phyloP scores from a whole-genome alignment of 2,329 filamentous ascomycete genomes.

The Penicillium expansum region DNA sequence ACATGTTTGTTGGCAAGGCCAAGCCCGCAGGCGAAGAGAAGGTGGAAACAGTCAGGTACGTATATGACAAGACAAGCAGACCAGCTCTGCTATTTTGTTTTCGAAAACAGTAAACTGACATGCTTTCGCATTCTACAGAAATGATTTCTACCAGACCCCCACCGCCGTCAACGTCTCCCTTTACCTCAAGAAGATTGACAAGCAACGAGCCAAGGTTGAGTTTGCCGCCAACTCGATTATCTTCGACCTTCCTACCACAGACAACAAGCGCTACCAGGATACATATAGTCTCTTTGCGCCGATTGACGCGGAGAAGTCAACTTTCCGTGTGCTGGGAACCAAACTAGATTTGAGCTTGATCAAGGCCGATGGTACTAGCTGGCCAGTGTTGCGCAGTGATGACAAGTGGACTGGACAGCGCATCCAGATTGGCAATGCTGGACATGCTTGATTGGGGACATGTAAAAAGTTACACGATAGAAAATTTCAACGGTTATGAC shows the following conservation, averaged over 20 bases:
- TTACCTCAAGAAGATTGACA: slow-evolving; percentile 96
- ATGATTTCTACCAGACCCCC: slow-evolving; percentile 93
- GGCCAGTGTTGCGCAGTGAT: slow-evolving; percentile 80
- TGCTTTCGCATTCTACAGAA: slow-evolving; percentile 45
- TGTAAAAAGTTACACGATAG: slow-evolving; percentile 9
- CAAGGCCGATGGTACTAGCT: slow-evolving; percentile 72
- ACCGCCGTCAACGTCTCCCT: slow-evolving; percentile 82
- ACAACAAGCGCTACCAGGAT: slow-evolving; percentile 77
- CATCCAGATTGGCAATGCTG: slow-evolving; percentile 82
- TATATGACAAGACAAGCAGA: slow-evolving; percentile 6
- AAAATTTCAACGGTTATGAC: slow-evolving; percentile 7
- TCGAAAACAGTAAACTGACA: slow-evolving; percentile 3
- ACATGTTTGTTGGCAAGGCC: slow-evolving; percentile 77
- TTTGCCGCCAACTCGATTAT: slow-evolving; percentile 64
- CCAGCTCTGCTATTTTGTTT: background rate
- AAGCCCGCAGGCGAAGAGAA: slow-evolving; percentile 70
- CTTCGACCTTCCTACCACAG: slow-evolving; percentile 81
- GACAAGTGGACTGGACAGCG: slow-evolving; percentile 74
- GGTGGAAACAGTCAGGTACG: slow-evolving; percentile 72
- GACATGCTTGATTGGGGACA: slow-evolving; percentile 47
- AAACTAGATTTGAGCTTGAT: slow-evolving; percentile 79
- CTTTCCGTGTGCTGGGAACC: slow-evolving; percentile 79
- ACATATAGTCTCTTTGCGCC: slow-evolving; percentile 71
- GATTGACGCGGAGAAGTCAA: slow-evolving; percentile 73
- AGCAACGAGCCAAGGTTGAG: slow-evolving; percentile 68